phyloP scores from a whole-genome alignment of 1,139 yeast species.

The Hyphopichia fennica region DNA sequence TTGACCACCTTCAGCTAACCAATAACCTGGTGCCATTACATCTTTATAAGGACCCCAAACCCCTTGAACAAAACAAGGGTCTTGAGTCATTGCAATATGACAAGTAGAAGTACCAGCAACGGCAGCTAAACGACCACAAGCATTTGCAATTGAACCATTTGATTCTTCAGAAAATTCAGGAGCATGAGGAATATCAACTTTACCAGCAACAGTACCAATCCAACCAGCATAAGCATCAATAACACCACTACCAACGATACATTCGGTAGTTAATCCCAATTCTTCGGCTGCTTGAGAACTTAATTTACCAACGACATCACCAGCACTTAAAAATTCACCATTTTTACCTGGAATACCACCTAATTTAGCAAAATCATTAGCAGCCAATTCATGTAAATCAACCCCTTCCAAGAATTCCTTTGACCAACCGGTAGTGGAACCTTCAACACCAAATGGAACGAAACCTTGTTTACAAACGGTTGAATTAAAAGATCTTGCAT shows the following conservation, averaged over 20 bases:
- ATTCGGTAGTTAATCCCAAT: conserved; percentile 74
- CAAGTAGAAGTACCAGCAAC: conserved; percentile 99
- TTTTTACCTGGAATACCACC: conserved; percentile 81
- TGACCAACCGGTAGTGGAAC: conserved; percentile 87
- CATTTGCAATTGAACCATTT: conserved; percentile 49
- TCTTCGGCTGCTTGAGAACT: conserved; percentile 70
- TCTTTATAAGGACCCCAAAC: conserved; percentile 99
- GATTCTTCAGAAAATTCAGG: conserved; percentile 36
- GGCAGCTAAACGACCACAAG: conserved; percentile 89
- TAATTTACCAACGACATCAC: conserved; percentile 80
- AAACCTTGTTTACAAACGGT: conserved; percentile 95
- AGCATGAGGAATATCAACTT: conserved; percentile 54
- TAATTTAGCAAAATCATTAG: conserved; percentile 70
- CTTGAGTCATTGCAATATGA: conserved; percentile 83
- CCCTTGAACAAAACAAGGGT: conserved; percentile 89
- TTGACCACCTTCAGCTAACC: conserved; percentile 99
- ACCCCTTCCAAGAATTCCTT: conserved; percentile 66
- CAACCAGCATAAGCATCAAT: conserved; percentile 99
- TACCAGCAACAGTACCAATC: conserved; percentile 97
- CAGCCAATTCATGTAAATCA: conserved; percentile 74
- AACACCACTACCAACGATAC: conserved; percentile 92
- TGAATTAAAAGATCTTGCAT: conserved; percentile 84
- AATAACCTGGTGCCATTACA: conserved; percentile 80
- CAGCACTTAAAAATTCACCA: conserved; percentile 80
- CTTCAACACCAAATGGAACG: conserved; percentile 88